These are phyloP conservation scores for Cercophora newfieldiana DNA, from an alignment of 495 filamentous ascomycete genomes.

Conservation along the genomic window DNA sequence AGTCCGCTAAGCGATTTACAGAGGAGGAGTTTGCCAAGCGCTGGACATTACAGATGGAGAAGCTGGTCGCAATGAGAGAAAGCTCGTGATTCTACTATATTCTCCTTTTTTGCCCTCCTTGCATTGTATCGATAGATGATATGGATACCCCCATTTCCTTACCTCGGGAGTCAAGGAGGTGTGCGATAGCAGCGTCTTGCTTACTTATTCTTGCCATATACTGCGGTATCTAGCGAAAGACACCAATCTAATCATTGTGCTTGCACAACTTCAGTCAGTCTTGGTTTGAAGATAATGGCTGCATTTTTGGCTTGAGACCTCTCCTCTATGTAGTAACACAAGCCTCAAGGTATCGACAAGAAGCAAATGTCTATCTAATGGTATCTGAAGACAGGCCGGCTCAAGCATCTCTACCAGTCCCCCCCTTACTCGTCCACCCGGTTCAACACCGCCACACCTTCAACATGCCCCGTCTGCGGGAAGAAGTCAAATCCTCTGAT, in stretches of 20 bases:
- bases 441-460: conserved; percentile 83
- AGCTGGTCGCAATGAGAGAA: conserved; percentile 56
- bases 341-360: too few relatives aligned
- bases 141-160: conserved; percentile 29
- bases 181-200: not conserved
- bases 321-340: too few relatives aligned
- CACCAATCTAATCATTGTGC: too few relatives aligned
- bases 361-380: not conserved
- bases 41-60: conserved; percentile 73
- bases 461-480: conserved; percentile 95
- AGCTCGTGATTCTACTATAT: not conserved
- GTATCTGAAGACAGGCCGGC: too few relatives aligned
- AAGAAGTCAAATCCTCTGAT: conserved; percentile 96
- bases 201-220: not conserved
- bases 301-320: too few relatives aligned
- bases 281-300: too few relatives aligned
- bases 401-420: not conserved
- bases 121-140: conserved; percentile 14
- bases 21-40: conserved; percentile 78
- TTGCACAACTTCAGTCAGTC: too few relatives aligned
- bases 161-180: not conserved
- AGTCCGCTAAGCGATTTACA: conserved; percentile 77
- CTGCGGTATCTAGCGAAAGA: not conserved
- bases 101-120: conserved; percentile 1
- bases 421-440: conserved; percentile 37